These are phyloP conservation scores for Pholiota microspora DNA, from an alignment of 768 basidiomycete species.

Conservation along the genomic window DNA sequence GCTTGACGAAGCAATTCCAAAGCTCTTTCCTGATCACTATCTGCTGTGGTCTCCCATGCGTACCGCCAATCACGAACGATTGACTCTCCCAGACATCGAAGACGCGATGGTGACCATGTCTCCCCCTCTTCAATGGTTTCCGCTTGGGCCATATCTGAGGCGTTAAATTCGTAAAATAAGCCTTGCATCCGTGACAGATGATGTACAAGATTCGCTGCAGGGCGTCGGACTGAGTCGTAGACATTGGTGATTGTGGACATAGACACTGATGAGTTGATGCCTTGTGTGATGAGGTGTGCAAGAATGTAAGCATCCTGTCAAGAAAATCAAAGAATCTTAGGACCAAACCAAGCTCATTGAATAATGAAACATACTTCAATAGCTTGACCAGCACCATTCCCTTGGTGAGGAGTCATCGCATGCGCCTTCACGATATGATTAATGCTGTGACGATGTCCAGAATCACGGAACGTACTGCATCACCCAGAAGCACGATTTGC, in stretches of 20 bases:
- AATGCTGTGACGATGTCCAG: too few species aligned
- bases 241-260: not conserved
- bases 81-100: not conserved
- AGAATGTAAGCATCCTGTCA: constrained; percentile 7
- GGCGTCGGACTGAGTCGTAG: constrained; percentile 1
- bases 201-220: constrained; percentile 3
- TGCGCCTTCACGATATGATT: constrained; percentile 28
- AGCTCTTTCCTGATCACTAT: not conserved
- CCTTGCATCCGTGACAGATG: not conserved
- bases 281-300: not conserved
- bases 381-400: constrained; percentile 49
- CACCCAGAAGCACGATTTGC: constrained; percentile 42
- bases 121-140: not conserved
- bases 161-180: constrained; percentile 2
- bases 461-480: constrained; percentile 35
- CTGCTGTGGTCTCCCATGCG: constrained; percentile 6
- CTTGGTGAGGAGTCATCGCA: constrained; percentile 45
- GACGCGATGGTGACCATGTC: not conserved
- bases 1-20: not conserved
- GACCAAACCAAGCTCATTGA: not conserved
- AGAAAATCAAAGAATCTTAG: not conserved
- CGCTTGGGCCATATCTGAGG: not conserved
- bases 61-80: constrained; percentile 2
- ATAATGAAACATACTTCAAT: constrained; percentile 19
- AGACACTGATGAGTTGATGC: not conserved